These are phyloP conservation scores for Amphibolis antarctica DNA, from an alignment of 106 monocot genomes.

Conservation along the genomic window DNA sequence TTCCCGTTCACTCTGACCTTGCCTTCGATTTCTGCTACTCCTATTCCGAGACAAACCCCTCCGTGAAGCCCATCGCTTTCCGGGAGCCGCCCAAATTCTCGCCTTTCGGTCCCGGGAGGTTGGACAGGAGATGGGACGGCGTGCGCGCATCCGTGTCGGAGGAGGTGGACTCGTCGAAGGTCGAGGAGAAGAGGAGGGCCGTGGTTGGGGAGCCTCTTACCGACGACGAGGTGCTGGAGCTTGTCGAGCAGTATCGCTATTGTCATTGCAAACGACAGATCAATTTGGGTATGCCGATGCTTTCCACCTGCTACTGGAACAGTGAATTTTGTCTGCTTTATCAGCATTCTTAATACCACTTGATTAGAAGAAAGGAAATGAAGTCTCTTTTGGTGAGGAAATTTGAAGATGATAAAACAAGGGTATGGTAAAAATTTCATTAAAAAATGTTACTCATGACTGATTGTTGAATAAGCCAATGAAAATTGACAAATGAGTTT, in stretches of 20 bases:
- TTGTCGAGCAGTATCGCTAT: slow-evolving; percentile 68
- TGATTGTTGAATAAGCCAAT: too few relatives aligned
- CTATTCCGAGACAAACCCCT: slow-evolving; percentile 64
- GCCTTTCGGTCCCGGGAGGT: slow-evolving; percentile 78
- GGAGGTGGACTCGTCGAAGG: slow-evolving; percentile 1
- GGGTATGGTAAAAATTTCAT: too few relatives aligned
- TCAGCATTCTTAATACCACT: too few relatives aligned
- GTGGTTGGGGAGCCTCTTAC: slow-evolving; percentile 58
- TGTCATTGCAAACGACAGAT: slow-evolving; percentile 72
- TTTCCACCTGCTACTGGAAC: neutral
- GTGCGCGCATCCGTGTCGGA: slow-evolving; percentile 29
- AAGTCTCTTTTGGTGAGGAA: too few relatives aligned
- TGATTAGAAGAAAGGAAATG: too few relatives aligned
- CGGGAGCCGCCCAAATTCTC: slow-evolving; percentile 82
- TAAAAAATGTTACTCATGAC: too few relatives aligned
- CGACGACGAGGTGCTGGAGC: slow-evolving; percentile 50
- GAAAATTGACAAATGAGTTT: too few relatives aligned
- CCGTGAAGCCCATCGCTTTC: slow-evolving; percentile 54
- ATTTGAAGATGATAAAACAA: too few relatives aligned
- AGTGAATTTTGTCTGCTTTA: too few relatives aligned
- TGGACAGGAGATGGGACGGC: slow-evolving; percentile 74
- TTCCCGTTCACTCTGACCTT: slow-evolving; percentile 48
- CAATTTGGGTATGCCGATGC: slow-evolving; percentile 50
- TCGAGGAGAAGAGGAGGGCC: slow-evolving; percentile 14
- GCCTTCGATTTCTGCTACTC: slow-evolving; percentile 94